Evolutionary conservation across 768 basidiomycete species (phyloP).

Genomic region (Boletus barrowsii): DNA sequence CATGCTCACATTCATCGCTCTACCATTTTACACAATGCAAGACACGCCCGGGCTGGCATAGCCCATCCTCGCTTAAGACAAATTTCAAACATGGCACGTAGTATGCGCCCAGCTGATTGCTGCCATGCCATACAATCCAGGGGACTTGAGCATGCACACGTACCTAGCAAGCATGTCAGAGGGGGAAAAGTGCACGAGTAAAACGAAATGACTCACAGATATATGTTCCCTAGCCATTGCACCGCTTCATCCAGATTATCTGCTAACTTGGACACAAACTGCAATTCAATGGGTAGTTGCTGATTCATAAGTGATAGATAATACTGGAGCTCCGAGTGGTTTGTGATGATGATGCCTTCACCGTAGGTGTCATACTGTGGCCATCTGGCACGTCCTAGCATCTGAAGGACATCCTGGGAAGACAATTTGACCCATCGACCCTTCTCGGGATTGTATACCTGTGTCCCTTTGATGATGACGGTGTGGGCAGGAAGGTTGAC

Average conservation of each 20-base stretch:
- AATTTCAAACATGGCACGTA: slow-evolving; percentile 3
- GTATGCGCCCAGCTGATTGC: slow-evolving; percentile 81
- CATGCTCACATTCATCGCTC: slow-evolving; percentile 71
- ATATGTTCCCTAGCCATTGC: slow-evolving; percentile 95
- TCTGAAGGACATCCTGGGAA: slow-evolving; percentile 94
- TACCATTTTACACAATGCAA: slow-evolving; percentile 96
- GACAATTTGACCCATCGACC: slow-evolving; percentile 96
- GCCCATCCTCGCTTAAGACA: too few species aligned
- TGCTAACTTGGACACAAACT: slow-evolving; percentile 87
- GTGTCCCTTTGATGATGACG: slow-evolving; percentile 99
- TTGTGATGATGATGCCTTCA: slow-evolving; percentile 98
- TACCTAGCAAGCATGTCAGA: slow-evolving; percentile 49
- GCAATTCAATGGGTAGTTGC: slow-evolving; percentile 95
- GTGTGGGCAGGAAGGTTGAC: slow-evolving; percentile 97
- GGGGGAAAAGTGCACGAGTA: not conserved
- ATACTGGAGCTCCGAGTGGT: slow-evolving; percentile 95
- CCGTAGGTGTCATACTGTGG: slow-evolving; percentile 97
- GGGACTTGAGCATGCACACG: slow-evolving; percentile 90
- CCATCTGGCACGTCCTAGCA: slow-evolving; percentile 96
- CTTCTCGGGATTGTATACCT: slow-evolving; percentile 99
- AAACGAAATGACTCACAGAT: slow-evolving; percentile 55
- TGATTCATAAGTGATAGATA: slow-evolving; percentile 94
- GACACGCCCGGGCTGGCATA: slow-evolving; percentile 87
- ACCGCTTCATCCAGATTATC: slow-evolving; percentile 98
- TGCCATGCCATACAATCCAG: slow-evolving; percentile 87